Evolutionary conservation across 2,329 filamentous ascomycete genomes (phyloP).

Genomic region (Lecanicillium sp.): DNA sequence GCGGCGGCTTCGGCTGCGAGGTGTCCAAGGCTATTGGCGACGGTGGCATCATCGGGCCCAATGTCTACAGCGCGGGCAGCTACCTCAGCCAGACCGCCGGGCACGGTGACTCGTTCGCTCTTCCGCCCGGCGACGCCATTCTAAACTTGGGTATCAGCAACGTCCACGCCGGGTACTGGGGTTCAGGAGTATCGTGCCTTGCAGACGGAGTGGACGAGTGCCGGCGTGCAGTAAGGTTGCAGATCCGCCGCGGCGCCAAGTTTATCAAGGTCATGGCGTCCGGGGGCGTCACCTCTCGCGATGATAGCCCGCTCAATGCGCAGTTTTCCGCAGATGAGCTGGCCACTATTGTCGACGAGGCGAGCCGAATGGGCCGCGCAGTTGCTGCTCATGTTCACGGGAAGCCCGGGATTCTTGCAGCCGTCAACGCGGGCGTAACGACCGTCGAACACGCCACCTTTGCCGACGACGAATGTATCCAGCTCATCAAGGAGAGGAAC

Average conservation of each 20-base stretch:
- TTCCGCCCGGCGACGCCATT: slow-evolving; percentile 25
- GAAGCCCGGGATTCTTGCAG: slow-evolving; percentile 30
- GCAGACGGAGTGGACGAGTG: slow-evolving; percentile 33
- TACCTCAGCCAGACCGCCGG: slow-evolving; percentile 40
- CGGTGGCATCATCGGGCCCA: slow-evolving; percentile 35
- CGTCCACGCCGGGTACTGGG: slow-evolving; percentile 21
- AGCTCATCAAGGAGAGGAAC: slow-evolving; percentile 27
- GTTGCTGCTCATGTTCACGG: slow-evolving; percentile 32
- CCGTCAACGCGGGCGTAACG: slow-evolving; percentile 26
- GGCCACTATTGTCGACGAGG: slow-evolving; percentile 26
- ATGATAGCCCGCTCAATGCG: slow-evolving; percentile 28
- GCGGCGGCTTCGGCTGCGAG: slow-evolving; percentile 37
- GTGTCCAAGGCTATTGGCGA: slow-evolving; percentile 32
- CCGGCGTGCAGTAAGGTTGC: slow-evolving; percentile 26
- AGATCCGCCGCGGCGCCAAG: slow-evolving; percentile 30
- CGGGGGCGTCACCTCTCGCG: slow-evolving; percentile 29
- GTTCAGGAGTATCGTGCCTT: slow-evolving; percentile 16
- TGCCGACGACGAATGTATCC: slow-evolving; percentile 30
- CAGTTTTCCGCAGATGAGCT: slow-evolving; percentile 32
- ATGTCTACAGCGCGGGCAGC: slow-evolving; percentile 37
- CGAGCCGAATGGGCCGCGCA: slow-evolving; percentile 22
- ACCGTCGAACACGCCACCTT: slow-evolving; percentile 32
- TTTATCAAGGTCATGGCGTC: slow-evolving; percentile 32
- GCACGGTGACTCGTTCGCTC: slow-evolving; percentile 31
- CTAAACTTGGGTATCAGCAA: slow-evolving; percentile 23